A percentile compares a stretch with the other conserved stretches of the same genome.
Evolutionary conservation across 2,329 filamentous ascomycete genomes (phyloP).

Genomic region (Hypoxylon sp.): DNA sequence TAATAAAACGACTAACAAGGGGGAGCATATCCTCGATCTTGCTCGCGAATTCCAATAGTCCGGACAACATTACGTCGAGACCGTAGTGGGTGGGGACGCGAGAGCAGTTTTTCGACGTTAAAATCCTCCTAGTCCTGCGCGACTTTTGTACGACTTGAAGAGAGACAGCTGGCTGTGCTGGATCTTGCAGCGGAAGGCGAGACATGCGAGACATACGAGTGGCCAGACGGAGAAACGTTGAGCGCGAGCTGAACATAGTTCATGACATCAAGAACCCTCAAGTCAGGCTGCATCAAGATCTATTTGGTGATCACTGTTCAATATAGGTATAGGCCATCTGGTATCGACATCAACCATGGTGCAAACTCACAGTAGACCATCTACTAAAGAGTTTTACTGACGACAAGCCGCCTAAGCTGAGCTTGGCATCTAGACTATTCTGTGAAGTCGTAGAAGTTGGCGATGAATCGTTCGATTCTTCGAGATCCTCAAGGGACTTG

Average conservation of each 20-base stretch:
- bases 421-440: conserved; percentile 16
- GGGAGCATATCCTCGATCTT: conserved; percentile 25
- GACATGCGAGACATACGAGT: conserved; percentile 14
- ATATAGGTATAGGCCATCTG: conserved; percentile 18
- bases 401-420: conserved; percentile 23
- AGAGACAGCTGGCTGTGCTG: not conserved
- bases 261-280: conserved; percentile 29
- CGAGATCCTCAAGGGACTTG: conserved; percentile 16
- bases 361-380: conserved; percentile 24
- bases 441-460: not conserved
- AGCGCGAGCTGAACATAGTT: conserved; percentile 10
- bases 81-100: conserved; percentile 20
- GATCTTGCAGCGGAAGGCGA: conserved; percentile 11
- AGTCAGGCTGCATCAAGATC: conserved; percentile 13
- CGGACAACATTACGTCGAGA: conserved; percentile 27
- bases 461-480: conserved; percentile 28
- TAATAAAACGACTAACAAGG: conserved; percentile 27
- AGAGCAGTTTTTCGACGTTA: conserved; percentile 25
- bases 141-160: conserved; percentile 31
- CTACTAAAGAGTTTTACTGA: conserved; percentile 19
- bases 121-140: conserved; percentile 19
- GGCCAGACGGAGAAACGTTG: not conserved
- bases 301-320: conserved; percentile 28
- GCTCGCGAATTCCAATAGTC: conserved; percentile 29
- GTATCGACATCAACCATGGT: conserved; percentile 9